Evolutionary conservation across 129 eudicot genomes (phyloP).

Genomic region (Smallanthus sonchifolius): DNA sequence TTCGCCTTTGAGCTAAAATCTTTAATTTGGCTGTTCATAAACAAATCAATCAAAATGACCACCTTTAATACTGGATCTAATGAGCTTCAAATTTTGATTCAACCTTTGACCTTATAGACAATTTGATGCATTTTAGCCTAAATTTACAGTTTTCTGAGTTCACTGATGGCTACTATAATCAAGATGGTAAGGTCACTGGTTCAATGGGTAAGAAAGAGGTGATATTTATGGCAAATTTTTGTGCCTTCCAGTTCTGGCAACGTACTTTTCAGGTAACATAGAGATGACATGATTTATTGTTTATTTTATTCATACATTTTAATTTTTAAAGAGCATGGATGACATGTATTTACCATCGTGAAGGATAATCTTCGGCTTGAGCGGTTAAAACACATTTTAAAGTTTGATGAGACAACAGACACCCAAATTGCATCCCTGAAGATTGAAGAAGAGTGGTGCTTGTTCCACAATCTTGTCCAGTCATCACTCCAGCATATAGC

Average conservation of each 20-base stretch:
- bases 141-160: constrained; percentile 50
- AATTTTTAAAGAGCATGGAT: constrained; percentile 4
- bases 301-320: neutral
- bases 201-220: constrained; percentile 75
- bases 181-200: constrained; percentile 45
- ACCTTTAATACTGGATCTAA: neutral
- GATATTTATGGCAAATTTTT: constrained; percentile 54
- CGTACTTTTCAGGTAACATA: constrained; percentile 56
- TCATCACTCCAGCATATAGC: constrained; percentile 69
- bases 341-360: constrained; percentile 23
- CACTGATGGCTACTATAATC: constrained; percentile 46
- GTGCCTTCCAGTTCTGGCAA: constrained; percentile 92
- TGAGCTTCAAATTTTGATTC: neutral
- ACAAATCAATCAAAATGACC: neutral
- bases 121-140: neutral
- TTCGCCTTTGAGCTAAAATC: neutral
- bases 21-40: neutral
- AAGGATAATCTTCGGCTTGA: constrained; percentile 73
- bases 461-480: constrained; percentile 63
- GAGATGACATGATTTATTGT: neutral
- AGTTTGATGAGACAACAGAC: constrained; percentile 33
- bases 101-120: neutral
- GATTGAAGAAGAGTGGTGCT: constrained; percentile 91
- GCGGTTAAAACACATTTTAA: constrained; percentile 42
- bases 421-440: constrained; percentile 20